Percentiles rank a stretch among this genome's conserved stretches.
These are phyloP conservation scores for Buxus sempervirens DNA, from an alignment of 164 flowering plant genomes.

Conservation along the genomic window DNA sequence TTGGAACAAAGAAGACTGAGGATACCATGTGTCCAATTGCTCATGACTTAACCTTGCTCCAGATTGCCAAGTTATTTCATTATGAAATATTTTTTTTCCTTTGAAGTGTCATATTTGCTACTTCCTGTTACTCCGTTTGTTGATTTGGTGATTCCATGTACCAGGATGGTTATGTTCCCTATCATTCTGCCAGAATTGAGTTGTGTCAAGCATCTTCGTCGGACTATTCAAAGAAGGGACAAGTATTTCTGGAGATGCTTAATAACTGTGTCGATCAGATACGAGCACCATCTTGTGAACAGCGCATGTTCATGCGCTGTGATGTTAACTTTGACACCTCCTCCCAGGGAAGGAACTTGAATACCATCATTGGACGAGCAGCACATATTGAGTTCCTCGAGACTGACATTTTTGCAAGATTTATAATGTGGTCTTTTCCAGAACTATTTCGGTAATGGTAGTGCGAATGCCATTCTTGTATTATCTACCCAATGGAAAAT, in stretches of 20 bases:
- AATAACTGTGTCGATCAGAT: slow-evolving; percentile 93
- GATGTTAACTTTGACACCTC: slow-evolving; percentile 88
- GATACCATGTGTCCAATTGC: too few relatives aligned
- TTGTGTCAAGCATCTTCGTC: slow-evolving; percentile 65
- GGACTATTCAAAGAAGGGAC: slow-evolving; percentile 77
- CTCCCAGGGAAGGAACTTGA: slow-evolving; percentile 71
- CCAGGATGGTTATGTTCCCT: slow-evolving; percentile 99
- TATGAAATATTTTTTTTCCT: too few relatives aligned
- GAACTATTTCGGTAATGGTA: slow-evolving; percentile 52
- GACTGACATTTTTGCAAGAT: slow-evolving; percentile 74
- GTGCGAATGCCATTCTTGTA: background rate
- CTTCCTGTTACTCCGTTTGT: background rate
- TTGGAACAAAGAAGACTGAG: too few relatives aligned
- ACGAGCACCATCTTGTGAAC: slow-evolving; percentile 60
- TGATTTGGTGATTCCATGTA: background rate
- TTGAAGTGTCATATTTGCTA: background rate
- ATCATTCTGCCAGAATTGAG: slow-evolving; percentile 97
- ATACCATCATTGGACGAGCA: slow-evolving; percentile 88
- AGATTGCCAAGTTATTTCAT: too few relatives aligned
- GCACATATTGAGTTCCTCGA: slow-evolving; percentile 97
- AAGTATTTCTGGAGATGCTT: slow-evolving; percentile 79
- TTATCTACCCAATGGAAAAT: too few relatives aligned
- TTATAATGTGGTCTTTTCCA: slow-evolving; percentile 97
- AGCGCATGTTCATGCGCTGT: slow-evolving; percentile 84
- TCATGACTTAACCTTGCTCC: too few relatives aligned